Percentiles rank a stretch among this genome's conserved stretches.
These are phyloP conservation scores for Cadophora sp. DNA, from an alignment of 2,329 filamentous ascomycete species.

Conservation along the genomic window DNA sequence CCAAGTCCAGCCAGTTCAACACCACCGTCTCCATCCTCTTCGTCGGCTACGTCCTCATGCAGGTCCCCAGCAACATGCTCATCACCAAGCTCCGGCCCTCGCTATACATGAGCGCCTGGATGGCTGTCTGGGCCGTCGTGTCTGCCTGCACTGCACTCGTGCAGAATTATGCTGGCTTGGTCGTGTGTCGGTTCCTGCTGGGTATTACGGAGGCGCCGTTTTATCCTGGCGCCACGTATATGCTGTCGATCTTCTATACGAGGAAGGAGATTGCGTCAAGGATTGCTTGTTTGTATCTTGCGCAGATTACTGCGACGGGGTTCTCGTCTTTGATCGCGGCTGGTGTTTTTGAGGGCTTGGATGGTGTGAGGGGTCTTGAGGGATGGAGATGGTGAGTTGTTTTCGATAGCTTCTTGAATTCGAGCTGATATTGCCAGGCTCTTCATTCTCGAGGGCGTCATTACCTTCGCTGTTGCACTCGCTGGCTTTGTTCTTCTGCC, in stretches of 20 bases:
- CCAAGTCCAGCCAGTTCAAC: constrained; percentile 53
- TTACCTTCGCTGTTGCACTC: constrained; percentile 45
- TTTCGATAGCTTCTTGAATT: neutral
- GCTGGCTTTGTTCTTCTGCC: constrained; percentile 46
- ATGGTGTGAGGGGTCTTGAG: constrained; percentile 47
- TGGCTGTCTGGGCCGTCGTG: constrained; percentile 51
- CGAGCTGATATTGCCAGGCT: constrained; percentile 27
- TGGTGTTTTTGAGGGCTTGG: constrained; percentile 38
- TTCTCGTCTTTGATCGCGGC: constrained; percentile 62
- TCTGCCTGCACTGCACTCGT: constrained; percentile 46
- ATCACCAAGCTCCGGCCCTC: constrained; percentile 48
- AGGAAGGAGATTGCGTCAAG: constrained; percentile 53
- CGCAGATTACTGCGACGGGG: constrained; percentile 51
- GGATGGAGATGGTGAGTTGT: constrained; percentile 48
- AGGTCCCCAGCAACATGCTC: constrained; percentile 55
- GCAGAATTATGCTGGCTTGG: constrained; percentile 47
- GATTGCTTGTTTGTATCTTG: constrained; percentile 53
- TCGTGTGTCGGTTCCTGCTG: constrained; percentile 46
- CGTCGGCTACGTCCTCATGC: constrained; percentile 54
- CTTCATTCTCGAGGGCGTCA: constrained; percentile 49
- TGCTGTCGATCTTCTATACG: constrained; percentile 61
- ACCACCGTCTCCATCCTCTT: constrained; percentile 57
- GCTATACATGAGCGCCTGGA: constrained; percentile 44
- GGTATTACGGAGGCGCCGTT: constrained; percentile 42
- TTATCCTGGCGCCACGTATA: constrained; percentile 56